phyloP scores from a whole-genome alignment of 768 basidiomycete genomes.

The Termitomyces sp. region DNA sequence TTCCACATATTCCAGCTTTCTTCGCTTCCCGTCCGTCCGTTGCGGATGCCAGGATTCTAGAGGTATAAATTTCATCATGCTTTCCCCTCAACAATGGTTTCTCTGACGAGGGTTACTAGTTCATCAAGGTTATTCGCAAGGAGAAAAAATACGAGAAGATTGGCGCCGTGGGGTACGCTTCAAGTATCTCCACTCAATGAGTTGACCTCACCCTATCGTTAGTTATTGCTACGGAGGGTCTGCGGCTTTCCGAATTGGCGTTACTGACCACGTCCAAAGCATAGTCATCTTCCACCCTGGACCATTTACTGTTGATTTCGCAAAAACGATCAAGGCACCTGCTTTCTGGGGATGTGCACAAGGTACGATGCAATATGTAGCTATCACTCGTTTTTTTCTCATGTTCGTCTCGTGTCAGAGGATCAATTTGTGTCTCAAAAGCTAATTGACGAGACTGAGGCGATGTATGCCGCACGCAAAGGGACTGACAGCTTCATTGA shows the following conservation, averaged over 20 bases:
- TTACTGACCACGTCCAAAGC: conserved; percentile 15
- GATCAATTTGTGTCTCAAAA: conserved; percentile 3
- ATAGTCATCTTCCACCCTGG: conserved; percentile 21
- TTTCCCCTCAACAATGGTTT: not conserved
- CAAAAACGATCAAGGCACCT: conserved; percentile 19
- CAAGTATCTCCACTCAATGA: not conserved
- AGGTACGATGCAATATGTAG: conserved; percentile 7
- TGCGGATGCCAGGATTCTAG: conserved; percentile 22
- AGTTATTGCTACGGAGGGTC: conserved; percentile 22
- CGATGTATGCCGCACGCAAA: conserved; percentile 17
- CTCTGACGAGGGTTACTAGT: conserved; percentile 20
- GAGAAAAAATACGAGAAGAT: conserved; percentile 37
- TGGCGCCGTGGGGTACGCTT: conserved; percentile 33
- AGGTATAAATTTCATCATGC: conserved; percentile 6
- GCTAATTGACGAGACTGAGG: conserved; percentile 12
- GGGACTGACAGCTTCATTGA: conserved; percentile 16
- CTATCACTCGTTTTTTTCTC: conserved; percentile 12
- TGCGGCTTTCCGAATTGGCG: conserved; percentile 11
- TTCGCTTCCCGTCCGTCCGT: conserved; percentile 28
- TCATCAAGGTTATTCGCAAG: conserved; percentile 28
- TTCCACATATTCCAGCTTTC: conserved; percentile 27
- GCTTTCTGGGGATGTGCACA: conserved; percentile 21
- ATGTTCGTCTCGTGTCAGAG: not conserved
- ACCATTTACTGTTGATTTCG: conserved; percentile 10
- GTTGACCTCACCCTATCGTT: not conserved